A percentile compares a stretch with the other conserved stretches of the same genome.
Evolutionary conservation across 352 stramenopile species (phyloP).

Genomic region (Phytopythium boreale): DNA sequence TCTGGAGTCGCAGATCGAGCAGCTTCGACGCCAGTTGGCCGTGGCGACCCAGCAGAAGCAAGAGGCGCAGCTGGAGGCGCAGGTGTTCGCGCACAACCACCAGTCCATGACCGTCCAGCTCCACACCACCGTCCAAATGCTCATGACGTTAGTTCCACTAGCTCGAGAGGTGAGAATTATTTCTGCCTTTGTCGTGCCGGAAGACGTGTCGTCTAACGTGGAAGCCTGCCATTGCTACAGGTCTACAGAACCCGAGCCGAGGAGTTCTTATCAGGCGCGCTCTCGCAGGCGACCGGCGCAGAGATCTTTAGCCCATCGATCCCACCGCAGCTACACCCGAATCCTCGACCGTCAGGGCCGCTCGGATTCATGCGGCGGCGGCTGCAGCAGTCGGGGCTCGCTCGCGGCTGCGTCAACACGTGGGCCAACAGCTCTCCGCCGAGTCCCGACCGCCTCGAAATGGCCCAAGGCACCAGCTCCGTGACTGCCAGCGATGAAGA

Average conservation of each 20-base stretch:
- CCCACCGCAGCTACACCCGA: background rate
- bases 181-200: background rate
- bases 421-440: conserved; percentile 34
- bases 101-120: conserved; percentile 70
- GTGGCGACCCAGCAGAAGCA: conserved; percentile 42
- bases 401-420: conserved; percentile 49
- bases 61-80: conserved; percentile 53
- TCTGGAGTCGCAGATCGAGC: conserved; percentile 24
- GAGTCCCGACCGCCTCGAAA: conserved; percentile 8
- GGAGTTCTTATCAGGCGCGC: conserved; percentile 51
- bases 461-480: background rate
- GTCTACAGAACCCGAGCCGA: conserved; percentile 60
- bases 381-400: conserved; percentile 51
- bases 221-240: conserved; percentile 11
- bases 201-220: background rate
- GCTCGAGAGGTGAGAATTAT: conserved; percentile 34
- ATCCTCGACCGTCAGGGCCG: conserved; percentile 16
- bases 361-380: conserved; percentile 46
- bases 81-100: conserved; percentile 59
- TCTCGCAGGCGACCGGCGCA: conserved; percentile 42
- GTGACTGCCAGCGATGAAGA: conserved; percentile 2
- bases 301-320: conserved; percentile 9
- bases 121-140: conserved; percentile 70
- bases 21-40: conserved; percentile 31
- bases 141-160: conserved; percentile 66